Conservation (phyloP, 305 asterid genomes). For the Vinca major region DNA sequence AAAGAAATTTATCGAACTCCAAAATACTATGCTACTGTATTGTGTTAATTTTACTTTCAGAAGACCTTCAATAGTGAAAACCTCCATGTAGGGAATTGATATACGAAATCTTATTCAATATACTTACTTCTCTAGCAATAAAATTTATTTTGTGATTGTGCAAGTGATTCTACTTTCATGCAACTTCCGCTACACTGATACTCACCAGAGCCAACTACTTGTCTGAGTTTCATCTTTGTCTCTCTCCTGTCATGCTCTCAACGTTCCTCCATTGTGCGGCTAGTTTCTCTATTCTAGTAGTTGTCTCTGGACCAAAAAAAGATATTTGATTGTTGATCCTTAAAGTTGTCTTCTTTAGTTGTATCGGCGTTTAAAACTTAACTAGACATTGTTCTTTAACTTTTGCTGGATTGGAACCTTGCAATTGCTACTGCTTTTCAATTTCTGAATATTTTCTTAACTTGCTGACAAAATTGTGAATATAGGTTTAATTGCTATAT, state of each 20-base stretch:
- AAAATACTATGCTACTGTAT: constrained; percentile 3
- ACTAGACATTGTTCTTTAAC: not conserved
- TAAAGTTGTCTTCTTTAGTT: not conserved
- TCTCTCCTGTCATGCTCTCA: not conserved
- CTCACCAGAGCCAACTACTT: not conserved
- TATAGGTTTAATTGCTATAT: not conserved
- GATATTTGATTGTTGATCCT: not conserved
- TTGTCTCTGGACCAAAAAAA: not conserved
- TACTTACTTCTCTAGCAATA: not conserved
- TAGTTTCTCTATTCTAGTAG: not conserved
- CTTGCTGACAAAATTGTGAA: not conserved
- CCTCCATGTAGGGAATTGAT: too few relatives aligned
- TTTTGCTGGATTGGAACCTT: not conserved
- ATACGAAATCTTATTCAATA: not conserved
- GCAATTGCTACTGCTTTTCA: not conserved
- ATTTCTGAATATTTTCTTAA: not conserved
- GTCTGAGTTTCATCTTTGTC: not conserved
- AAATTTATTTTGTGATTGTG: too few relatives aligned
- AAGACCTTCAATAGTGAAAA: not conserved
- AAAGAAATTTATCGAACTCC: not conserved
- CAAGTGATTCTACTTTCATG: not conserved
- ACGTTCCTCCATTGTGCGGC: not conserved
- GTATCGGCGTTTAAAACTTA: not conserved
- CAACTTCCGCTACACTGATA: not conserved
- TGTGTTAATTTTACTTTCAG: not conserved